Base-by-base conservation (phyloP, 1,284 basidiomycete genomes). In the Sphagnurus paluster region DNA sequence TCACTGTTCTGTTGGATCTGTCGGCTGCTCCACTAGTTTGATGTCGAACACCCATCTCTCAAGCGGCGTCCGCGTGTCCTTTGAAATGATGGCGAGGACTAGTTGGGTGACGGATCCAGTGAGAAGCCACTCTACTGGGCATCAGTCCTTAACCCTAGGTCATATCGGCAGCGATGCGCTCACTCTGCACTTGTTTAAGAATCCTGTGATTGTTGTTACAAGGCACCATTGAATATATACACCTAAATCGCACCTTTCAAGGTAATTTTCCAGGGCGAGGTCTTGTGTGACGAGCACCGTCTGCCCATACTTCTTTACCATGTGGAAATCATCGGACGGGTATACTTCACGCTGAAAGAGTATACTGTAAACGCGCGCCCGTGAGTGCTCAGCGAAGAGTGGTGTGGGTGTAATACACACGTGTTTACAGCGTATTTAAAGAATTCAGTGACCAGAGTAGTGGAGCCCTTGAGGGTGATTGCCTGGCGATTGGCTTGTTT, bases 21-120 rank as follows among this genome's bases (percentile, higher is more conserved):
- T 56, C 6, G 79, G 70, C 34, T 76, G 75, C 47, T 84, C 80
- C 25, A 87, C 75, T 35, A 95, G 79, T 60, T 94, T 87, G 59
- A 99, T 80, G 68, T 98, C 94, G 67, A 99, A 99, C 45, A 98
- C 94, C 97, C 97, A 99, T 53, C 97, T 79, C 67, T 99, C 97
- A 40, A 98, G 78, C 1, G 95, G 90, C 50, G 88, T 85, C 37
- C 91, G 80, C 13, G 91, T 88, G 61, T 99, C 96, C 62, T 95
- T 93, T 21, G 93, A 90, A 53, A 99, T 92, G 67, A 99, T 97
- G 9, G 92, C 96, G 13, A 98, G 81, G 1, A 99, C 96, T 1
- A 99, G 79, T 52, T 98, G 89, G 1, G 89, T 93, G 24, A 98
- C 87, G 20, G 90, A 83, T 3, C 93, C 91, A 4, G 85, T 87